Evolutionary conservation across 2,329 filamentous ascomycete species (phyloP).

Genomic region (Plectosphaerella cucumerina): DNA sequence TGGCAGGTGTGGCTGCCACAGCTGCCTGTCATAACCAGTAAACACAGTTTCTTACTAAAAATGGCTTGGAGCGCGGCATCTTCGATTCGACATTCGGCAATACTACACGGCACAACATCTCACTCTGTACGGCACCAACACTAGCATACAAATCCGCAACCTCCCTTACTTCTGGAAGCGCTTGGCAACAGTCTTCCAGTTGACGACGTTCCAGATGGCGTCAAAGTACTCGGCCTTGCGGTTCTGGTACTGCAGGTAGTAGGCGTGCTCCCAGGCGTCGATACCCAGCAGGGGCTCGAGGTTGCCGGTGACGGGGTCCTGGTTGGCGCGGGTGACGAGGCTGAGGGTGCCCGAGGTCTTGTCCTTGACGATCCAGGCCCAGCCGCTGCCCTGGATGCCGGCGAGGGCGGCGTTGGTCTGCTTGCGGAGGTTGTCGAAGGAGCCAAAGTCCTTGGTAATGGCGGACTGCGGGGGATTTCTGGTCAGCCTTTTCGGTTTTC

Average conservation of each 20-base stretch:
- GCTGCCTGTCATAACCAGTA: no score
- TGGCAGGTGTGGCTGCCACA: no score
- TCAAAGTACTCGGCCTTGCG: constrained; percentile 94
- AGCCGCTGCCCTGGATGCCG: constrained; percentile 80
- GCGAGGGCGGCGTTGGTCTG: constrained; percentile 66
- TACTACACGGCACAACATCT: background rate
- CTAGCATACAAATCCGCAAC: background rate
- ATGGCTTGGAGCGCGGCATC: background rate
- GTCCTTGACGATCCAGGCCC: constrained; percentile 84
- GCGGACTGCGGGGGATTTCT: constrained; percentile 35
- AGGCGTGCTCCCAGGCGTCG: constrained; percentile 95
- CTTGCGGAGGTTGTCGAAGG: constrained; percentile 58
- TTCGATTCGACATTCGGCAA: background rate
- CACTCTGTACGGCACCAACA: background rate
- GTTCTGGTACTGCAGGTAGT: constrained; percentile 96
- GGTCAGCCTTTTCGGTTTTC: background rate
- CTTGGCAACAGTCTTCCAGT: constrained; percentile 88
- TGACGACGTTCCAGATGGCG: constrained; percentile 91
- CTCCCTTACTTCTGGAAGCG: constrained; percentile 54
- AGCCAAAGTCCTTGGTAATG: constrained; percentile 65
- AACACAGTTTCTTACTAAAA: no score
- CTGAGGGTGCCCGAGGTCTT: constrained; percentile 56
- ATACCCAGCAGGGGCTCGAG: constrained; percentile 81
- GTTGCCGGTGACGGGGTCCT: constrained; percentile 83
- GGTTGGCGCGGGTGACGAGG: constrained; percentile 74